Base-by-base conservation (phyloP, 2,329 filamentous ascomycete genomes). In the Arthrobotrys megalospora region DNA sequence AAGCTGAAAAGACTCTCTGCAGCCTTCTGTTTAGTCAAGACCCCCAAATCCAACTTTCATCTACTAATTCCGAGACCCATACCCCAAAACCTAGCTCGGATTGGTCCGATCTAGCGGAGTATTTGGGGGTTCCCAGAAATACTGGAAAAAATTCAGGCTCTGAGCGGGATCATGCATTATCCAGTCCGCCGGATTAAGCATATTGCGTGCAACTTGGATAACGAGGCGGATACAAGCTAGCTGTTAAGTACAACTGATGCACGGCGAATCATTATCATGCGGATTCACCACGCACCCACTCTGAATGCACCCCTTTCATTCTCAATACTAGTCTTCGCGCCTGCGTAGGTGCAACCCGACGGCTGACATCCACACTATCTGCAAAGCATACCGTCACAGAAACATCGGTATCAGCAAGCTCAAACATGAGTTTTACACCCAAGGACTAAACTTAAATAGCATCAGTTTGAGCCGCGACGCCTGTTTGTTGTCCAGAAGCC, bases 1-100 rank as follows among this genome's bases (percentile, higher is more conserved):
- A 50, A 60, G 32, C 34, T 21, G n/a, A 64, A 66, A 43, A 41
- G 43, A 66, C 43, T 50, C 62, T 53, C 24, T 38, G 47, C 41
- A 48, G 41, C 32, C 47, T 69, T 63, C 19, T 47, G 45, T 62
- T 63, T 67, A 47, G 41, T 66, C 24, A 34, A 21, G 3, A 38
- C 38, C 28, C 32, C 19, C 32, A 32, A 48, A 28, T 55, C 45
- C 53, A 60, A 41, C 43, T 70, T 43, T 14, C 3, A 60, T 45
- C 38, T 32, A 28, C 32, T 24, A 32, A 43, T 36, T 50, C n/a
- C 14, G 41, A 24, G n/a, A 19, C 24, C 21, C 55, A 71, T 68
- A 32, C 34, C 65, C n/a, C 4, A 16, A 58, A 60, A 6, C 7
- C 28, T 21, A 43, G 24, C 11, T 11, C 43, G 24, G 21, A 48